These are phyloP conservation scores for Pichia heedii DNA, from an alignment of 805 yeast genomes.

Conservation along the genomic window DNA sequence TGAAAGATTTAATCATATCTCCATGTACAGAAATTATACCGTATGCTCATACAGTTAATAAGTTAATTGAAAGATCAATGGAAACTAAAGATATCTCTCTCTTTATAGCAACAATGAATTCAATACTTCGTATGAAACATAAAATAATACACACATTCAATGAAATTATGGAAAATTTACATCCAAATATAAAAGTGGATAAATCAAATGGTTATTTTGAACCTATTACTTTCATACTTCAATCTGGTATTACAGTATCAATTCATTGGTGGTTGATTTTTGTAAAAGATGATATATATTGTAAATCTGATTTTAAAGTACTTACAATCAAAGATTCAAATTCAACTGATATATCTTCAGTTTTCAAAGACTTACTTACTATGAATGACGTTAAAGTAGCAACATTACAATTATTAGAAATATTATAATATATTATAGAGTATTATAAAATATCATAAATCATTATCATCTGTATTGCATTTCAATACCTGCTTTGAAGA, in stretches of 20 bases:
- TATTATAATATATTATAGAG: not conserved
- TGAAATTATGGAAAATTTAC: not conserved
- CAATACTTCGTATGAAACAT: conserved; percentile 6
- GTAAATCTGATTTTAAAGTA: conserved; percentile 4
- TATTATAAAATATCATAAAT: no score
- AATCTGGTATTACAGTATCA: not conserved
- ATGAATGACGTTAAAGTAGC: conserved; percentile 6
- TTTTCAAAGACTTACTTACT: conserved; percentile 4
- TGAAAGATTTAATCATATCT: not conserved
- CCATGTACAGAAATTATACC: not conserved
- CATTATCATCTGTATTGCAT: conserved; percentile 45
- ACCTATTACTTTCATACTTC: not conserved
- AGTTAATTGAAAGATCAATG: not conserved
- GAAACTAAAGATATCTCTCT: not conserved
- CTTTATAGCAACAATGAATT: conserved; percentile 5
- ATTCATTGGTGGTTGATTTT: not conserved
- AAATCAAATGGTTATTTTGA: not conserved
- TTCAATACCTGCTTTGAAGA: conserved; percentile 53
- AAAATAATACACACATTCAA: not conserved
- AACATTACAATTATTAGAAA: conserved; percentile 3
- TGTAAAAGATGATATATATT: not conserved
- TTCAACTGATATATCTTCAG: conserved; percentile 6
- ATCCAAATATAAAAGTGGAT: not conserved
- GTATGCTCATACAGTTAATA: not conserved
- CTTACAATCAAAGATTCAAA: conserved; percentile 7